A percentile compares a stretch with the other conserved stretches of the same genome.
These are phyloP conservation scores for Aspergillus sclerotioniger DNA, from an alignment of 495 filamentous ascomycete genomes.

Conservation along the genomic window DNA sequence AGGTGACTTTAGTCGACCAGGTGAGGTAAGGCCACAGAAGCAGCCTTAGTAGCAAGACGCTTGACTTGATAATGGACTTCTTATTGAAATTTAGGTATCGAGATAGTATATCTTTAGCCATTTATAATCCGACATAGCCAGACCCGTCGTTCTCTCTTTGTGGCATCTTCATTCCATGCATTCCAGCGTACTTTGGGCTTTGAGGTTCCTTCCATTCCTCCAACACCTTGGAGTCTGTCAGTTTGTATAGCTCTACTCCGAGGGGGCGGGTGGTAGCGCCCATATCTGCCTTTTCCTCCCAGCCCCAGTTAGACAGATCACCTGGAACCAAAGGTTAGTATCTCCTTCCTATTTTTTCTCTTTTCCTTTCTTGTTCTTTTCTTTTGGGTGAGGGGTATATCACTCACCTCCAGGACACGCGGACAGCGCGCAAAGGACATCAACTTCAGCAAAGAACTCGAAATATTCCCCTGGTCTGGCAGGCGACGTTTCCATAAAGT, in stretches of 20 bases:
- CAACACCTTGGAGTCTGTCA: constrained; percentile 51
- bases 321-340: constrained; percentile 25
- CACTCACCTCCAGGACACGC: constrained; percentile 52
- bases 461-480: constrained; percentile 64
- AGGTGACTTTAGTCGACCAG: no score
- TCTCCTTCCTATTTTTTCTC: background rate
- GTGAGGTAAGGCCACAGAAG: no score
- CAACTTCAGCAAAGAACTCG: constrained; percentile 75
- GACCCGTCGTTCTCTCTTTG: constrained; percentile 26
- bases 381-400: no score
- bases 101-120: background rate
- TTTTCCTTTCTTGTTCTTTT: no score
- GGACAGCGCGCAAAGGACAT: constrained; percentile 71
- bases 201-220: constrained; percentile 60
- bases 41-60: no score
- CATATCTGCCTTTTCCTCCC: constrained; percentile 68
- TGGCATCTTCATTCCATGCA: constrained; percentile 63
- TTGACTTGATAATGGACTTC: no score
- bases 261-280: constrained; percentile 70
- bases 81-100: background rate
- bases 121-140: constrained; percentile 32
- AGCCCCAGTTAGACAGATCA: constrained; percentile 74
- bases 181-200: constrained; percentile 57
- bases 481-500: constrained; percentile 76
- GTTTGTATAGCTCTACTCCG: constrained; percentile 64